Base-by-base conservation (phyloP, 306 rosid species). In the Pyrus bretschneideri region DNA sequence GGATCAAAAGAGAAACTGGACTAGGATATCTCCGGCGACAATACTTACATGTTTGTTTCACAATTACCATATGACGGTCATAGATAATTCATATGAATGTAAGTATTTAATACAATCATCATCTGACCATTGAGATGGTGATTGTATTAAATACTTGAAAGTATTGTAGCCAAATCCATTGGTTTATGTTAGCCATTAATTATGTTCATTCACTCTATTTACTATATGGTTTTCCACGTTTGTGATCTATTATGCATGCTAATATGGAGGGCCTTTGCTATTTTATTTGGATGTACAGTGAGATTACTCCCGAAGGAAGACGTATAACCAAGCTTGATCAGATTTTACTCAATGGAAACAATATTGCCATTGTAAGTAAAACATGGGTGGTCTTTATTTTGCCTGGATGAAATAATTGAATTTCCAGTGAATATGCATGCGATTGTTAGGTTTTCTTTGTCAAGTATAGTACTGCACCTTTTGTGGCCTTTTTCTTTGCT, bases 321-420 rank as follows among this genome's bases (percentile, higher is more conserved):
- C 86, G 97, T 82, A 92, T 95, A 83, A 95, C 99, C 70, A 95
- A 95, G 86, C 93, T 95, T 74, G 99, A 95, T 73, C 99, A 95
- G 88, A 95, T 95, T 81, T 85, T 95, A 79, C 96, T 95, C 62
- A 92, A 92, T 27, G 97, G 98, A 77, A 95, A 95, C 96, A 92
- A 95, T 85, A 95, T 92, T 88, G 97, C 99, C n/a, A 92, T 95
- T 87, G 99, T 95, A 87, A 95, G 97, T 89, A 23, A 59, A 64
- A 67, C 38, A 18, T 19, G 55, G 25, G 29, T 75, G n/a, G 11
- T 68, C 31, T 7, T n/a, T 72, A n/a, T 38, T 12, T 12, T 40
- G 33, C 27, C 58, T 25, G 42, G 42, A 38, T 8, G 6, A 10
- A n/a, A n/a, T 58, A 65, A 18, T 38, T 38, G 21, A 61, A 25